These are phyloP conservation scores for Cryphonectria naterciae DNA, from an alignment of 2,329 filamentous ascomycete genomes.

Conservation along the genomic window DNA sequence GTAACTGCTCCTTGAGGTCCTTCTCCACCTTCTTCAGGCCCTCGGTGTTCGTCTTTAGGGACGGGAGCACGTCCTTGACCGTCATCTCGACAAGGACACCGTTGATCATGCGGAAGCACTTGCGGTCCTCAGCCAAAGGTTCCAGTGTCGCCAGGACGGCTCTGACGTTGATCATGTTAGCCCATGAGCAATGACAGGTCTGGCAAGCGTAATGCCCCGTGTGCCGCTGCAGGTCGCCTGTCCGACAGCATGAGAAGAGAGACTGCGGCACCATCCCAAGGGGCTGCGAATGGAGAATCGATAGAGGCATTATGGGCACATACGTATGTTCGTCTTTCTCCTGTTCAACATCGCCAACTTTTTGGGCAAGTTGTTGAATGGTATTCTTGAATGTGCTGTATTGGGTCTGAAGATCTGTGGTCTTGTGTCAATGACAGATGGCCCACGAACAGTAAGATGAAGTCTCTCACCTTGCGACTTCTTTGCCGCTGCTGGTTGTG, in stretches of 20 bases:
- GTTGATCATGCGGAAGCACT: constrained; percentile 99
- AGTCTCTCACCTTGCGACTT: constrained; percentile 71
- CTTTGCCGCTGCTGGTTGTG: constrained; percentile 61
- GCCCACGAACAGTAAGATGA: not conserved
- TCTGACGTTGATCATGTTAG: constrained; percentile 52
- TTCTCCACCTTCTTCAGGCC: constrained; percentile 93
- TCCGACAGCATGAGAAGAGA: not conserved
- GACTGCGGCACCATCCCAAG: not conserved
- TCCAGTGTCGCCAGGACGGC: constrained; percentile 91
- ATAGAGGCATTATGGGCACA: constrained; percentile 39
- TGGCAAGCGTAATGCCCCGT: not conserved
- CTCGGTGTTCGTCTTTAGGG: constrained; percentile 90
- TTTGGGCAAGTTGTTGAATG: constrained; percentile 90
- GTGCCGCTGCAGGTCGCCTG: not conserved
- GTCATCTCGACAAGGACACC: constrained; percentile 94
- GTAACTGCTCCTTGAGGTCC: constrained; percentile 95
- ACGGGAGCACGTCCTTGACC: constrained; percentile 88
- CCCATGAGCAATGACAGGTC: constrained; percentile 23
- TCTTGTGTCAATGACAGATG: constrained; percentile 8
- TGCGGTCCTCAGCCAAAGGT: constrained; percentile 81
- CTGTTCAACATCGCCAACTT: constrained; percentile 97
- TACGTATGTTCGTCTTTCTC: constrained; percentile 98
- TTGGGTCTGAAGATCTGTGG: constrained; percentile 74
- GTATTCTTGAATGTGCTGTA: constrained; percentile 78
- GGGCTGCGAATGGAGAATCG: constrained; percentile 19